Percentiles rank a stretch among this genome's conserved stretches.
Evolutionary conservation across 2,329 filamentous ascomycete genomes (phyloP).

Genomic region (Lasiodiplodia citricola): DNA sequence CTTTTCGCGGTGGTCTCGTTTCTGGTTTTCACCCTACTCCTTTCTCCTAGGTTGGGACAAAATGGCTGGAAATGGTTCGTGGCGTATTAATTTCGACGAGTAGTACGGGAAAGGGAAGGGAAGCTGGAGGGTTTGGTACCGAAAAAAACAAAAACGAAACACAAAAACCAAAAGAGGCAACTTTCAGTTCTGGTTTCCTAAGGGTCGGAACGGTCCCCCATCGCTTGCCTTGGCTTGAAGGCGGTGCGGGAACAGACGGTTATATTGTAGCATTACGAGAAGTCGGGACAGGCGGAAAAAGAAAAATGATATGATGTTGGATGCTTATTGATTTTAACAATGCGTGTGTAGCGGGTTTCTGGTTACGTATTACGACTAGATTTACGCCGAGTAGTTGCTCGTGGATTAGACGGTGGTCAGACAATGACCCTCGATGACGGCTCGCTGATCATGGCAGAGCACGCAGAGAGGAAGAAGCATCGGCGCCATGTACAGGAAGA

Average conservation of each 20-base stretch:
- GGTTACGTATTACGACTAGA: background rate
- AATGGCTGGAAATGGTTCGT: background rate
- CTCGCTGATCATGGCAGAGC: too few species aligned
- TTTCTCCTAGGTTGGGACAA: background rate
- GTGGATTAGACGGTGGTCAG: too few species aligned
- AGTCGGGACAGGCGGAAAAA: background rate
- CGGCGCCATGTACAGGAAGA: too few species aligned
- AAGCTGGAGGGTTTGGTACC: background rate
- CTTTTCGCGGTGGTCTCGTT: background rate
- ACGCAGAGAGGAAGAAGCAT: too few species aligned
- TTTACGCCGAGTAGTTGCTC: background rate
- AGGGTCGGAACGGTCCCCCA: background rate
- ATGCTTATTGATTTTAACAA: background rate
- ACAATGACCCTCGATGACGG: too few species aligned
- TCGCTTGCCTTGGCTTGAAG: background rate
- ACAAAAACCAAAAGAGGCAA: background rate
- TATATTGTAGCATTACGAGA: background rate
- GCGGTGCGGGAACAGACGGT: background rate
- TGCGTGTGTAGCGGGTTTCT: background rate
- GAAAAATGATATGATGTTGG: background rate
- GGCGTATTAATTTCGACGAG: background rate
- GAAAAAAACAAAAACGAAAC: background rate
- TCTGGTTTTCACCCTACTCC: background rate
- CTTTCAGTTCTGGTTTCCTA: background rate
- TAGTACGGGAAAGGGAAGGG: too few species aligned